Percentiles rank a stretch among this genome's conserved stretches.
Evolutionary conservation across 495 filamentous ascomycete genomes (phyloP).

Genomic region (Neurospora sp.): DNA sequence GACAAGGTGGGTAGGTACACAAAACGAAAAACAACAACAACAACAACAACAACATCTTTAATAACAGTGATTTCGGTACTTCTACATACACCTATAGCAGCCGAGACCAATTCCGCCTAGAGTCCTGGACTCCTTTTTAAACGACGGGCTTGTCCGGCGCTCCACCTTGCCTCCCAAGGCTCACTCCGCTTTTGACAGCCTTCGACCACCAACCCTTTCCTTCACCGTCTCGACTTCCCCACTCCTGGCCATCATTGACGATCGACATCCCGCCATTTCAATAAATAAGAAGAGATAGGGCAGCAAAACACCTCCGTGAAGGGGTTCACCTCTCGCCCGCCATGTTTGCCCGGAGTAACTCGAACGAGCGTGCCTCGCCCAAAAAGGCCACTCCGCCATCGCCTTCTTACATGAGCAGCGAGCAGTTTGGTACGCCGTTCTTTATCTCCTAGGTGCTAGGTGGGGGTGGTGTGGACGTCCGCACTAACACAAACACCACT

Average conservation of each 20-base stretch:
- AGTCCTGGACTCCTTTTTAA: not conserved
- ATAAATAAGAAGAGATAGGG: not conserved
- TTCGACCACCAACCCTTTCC: not conserved
- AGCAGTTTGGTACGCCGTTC: conserved; percentile 66
- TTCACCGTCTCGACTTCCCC: not conserved
- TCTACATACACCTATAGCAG: not conserved
- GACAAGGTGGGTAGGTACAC: not conserved
- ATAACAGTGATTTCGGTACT: not conserved
- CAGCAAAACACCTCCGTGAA: not conserved
- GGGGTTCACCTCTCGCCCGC: not conserved
- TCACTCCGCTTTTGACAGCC: not conserved
- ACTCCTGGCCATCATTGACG: not conserved
- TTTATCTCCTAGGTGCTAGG: not conserved
- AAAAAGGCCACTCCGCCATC: conserved; percentile 62
- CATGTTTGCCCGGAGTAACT: conserved; percentile 24
- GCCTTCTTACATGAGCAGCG: conserved; percentile 73
- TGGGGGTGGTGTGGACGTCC: not conserved
- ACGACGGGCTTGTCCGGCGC: not conserved
- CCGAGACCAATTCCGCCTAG: not conserved
- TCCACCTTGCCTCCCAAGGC: not conserved
- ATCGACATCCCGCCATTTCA: not conserved
- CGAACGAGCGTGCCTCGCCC: conserved; percentile 24
- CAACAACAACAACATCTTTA: not conserved
- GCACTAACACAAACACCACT: conserved; percentile 14
- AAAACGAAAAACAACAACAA: not conserved